Conservation (phyloP, 345 rosid genomes). For the Hirschfeldia incana region DNA sequence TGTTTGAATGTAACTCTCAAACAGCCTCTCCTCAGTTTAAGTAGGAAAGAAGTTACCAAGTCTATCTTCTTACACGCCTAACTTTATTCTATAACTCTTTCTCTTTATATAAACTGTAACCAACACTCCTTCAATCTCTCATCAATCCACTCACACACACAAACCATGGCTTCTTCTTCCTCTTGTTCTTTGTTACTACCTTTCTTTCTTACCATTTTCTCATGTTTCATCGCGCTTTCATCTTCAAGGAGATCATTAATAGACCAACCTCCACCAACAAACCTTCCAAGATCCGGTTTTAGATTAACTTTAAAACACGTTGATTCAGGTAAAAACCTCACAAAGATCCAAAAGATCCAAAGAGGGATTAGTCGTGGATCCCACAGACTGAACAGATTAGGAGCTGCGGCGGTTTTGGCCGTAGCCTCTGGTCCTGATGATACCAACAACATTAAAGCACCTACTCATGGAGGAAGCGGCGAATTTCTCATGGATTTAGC, state of each 20-base stretch:
- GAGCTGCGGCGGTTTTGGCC: conserved; percentile 53
- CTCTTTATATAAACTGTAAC: conserved; percentile 30
- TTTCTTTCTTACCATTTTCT: conserved; percentile 22
- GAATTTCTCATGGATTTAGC: conserved; percentile 76
- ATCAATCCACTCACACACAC: not conserved
- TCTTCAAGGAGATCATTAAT: conserved; percentile 37
- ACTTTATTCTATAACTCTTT: conserved; percentile 24
- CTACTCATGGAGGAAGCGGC: conserved; percentile 69
- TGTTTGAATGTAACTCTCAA: conserved; percentile 34
- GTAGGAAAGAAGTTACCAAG: conserved; percentile 33
- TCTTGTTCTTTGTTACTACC: conserved; percentile 23
- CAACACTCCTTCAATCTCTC: conserved; percentile 20
- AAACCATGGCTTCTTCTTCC: conserved; percentile 36
- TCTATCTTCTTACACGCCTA: conserved; percentile 38
- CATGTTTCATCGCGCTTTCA: conserved; percentile 18
- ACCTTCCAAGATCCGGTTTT: conserved; percentile 42
- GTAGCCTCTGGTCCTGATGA: conserved; percentile 40
- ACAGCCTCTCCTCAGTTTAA: conserved; percentile 35
- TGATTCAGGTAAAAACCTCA: conserved; percentile 73
- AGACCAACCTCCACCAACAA: conserved; percentile 21
- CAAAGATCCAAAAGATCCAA: conserved; percentile 65
- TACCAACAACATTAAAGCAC: conserved; percentile 41
- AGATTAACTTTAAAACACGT: conserved; percentile 56
- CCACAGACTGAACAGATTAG: conserved; percentile 57
- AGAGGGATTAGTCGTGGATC: conserved; percentile 68